Evolutionary conservation across 164 flowering plant genomes (phyloP).

Genomic region (Liquidambar formosana): DNA sequence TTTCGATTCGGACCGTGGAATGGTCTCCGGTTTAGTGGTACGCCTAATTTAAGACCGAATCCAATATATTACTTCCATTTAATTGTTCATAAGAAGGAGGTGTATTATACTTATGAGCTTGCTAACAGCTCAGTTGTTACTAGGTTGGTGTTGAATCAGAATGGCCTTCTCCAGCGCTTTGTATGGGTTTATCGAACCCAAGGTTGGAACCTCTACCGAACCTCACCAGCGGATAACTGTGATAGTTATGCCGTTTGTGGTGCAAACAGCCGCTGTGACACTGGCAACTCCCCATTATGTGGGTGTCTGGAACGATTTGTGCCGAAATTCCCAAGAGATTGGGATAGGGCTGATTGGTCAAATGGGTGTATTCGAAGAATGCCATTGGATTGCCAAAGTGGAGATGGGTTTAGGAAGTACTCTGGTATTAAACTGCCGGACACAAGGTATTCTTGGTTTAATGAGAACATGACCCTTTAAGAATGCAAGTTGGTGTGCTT

Average conservation of each 20-base stretch:
- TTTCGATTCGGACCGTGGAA: neutral
- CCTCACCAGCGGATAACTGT: neutral
- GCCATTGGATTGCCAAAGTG: slow-evolving; percentile 7
- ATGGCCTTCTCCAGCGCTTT: neutral
- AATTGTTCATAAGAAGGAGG: neutral
- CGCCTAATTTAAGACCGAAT: neutral
- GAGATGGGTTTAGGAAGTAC: slow-evolving; percentile 16
- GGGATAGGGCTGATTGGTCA: slow-evolving; percentile 5
- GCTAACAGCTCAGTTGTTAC: neutral
- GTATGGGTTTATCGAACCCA: neutral
- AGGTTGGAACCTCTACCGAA: neutral
- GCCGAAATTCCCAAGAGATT: slow-evolving; percentile 8
- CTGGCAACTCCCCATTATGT: neutral
- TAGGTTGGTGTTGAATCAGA: neutral
- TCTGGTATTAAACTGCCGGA: slow-evolving; percentile 26
- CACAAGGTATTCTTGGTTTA: slow-evolving; percentile 8
- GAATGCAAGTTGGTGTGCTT: slow-evolving; percentile 28
- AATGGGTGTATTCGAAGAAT: slow-evolving; percentile 21
- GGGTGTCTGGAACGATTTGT: slow-evolving; percentile 16
- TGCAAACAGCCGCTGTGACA: slow-evolving; percentile 1
- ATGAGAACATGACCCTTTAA: slow-evolving; percentile 20
- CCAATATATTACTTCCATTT: no score
- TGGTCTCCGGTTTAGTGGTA: neutral
- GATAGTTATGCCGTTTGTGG: slow-evolving; percentile 4
- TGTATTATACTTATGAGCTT: neutral